Conservation (phyloP, 495 filamentous ascomycete species). For the Podospora fimiseda region DNA sequence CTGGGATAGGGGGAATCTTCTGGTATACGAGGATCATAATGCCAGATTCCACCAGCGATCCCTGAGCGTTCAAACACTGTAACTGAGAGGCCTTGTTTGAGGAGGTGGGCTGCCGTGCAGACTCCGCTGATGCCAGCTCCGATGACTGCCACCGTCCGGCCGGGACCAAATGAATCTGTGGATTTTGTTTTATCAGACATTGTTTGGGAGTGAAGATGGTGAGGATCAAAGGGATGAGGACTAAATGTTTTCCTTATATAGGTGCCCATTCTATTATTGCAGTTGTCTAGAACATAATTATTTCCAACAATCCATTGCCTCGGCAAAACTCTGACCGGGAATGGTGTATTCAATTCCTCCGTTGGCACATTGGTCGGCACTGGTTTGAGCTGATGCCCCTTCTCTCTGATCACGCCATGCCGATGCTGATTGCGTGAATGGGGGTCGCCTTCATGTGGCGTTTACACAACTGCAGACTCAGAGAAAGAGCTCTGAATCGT, state of each 20-base stretch:
- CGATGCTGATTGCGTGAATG: background rate
- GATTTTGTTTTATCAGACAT: background rate
- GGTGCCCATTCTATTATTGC: too few species aligned
- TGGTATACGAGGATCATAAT: slow-evolving; percentile 53
- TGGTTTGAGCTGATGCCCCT: too few species aligned
- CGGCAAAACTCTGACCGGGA: too few species aligned
- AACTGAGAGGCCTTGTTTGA: slow-evolving; percentile 52
- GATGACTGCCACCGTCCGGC: slow-evolving; percentile 52
- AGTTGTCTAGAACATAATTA: too few species aligned
- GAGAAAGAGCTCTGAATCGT: background rate
- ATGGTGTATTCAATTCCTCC: too few species aligned
- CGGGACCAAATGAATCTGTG: slow-evolving; percentile 10
- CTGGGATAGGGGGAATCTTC: slow-evolving; percentile 54
- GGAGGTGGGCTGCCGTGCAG: slow-evolving; percentile 55
- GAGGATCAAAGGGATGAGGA: too few species aligned
- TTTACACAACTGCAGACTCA: too few species aligned
- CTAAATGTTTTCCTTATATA: too few species aligned
- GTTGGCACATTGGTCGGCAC: too few species aligned
- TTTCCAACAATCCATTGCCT: too few species aligned
- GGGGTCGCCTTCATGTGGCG: too few species aligned
- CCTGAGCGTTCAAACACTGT: slow-evolving; percentile 58
- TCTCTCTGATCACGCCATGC: background rate
- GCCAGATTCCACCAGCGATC: slow-evolving; percentile 58
- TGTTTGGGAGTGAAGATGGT: too few species aligned
- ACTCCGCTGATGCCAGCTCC: slow-evolving; percentile 67